These are phyloP conservation scores for Cymodocea nodosa DNA, from an alignment of 116 monocot genomes.

Conservation along the genomic window DNA sequence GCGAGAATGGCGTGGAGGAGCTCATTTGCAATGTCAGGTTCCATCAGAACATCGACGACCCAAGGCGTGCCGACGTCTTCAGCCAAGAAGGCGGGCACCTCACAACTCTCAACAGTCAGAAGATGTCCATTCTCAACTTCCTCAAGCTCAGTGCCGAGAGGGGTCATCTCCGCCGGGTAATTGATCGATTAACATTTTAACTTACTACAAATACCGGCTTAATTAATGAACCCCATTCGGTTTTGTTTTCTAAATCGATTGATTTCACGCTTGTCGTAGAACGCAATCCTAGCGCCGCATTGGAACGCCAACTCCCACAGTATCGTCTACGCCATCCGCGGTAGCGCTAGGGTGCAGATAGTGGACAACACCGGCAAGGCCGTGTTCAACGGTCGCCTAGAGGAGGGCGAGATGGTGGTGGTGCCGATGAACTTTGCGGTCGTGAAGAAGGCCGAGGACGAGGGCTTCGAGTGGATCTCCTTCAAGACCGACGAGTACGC, in stretches of 20 bases:
- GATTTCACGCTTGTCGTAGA: constrained; percentile 19
- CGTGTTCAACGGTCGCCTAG: constrained; percentile 26
- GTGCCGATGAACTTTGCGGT: constrained; percentile 44
- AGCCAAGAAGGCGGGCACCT: constrained; percentile 18
- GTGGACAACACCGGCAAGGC: constrained; percentile 21
- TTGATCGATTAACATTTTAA: too few species aligned
- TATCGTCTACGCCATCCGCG: constrained; percentile 30
- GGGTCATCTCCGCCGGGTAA: constrained; percentile 5
- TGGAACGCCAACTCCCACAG: constrained; percentile 59
- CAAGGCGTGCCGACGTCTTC: constrained; percentile 30
- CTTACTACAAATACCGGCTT: too few species aligned
- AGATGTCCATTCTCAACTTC: constrained; percentile 34
- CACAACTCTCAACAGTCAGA: constrained; percentile 47
- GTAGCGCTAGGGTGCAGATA: constrained; percentile 31
- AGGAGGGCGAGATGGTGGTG: constrained; percentile 33
- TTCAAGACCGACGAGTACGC: constrained; percentile 37
- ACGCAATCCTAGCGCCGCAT: constrained; percentile 33
- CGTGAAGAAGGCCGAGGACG: constrained; percentile 15
- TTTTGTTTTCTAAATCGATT: too few species aligned
- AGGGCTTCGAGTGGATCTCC: constrained; percentile 36
- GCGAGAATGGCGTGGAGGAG: constrained; percentile 37
- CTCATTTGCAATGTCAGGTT: constrained; percentile 25
- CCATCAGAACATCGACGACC: constrained; percentile 38
- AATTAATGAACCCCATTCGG: too few species aligned
- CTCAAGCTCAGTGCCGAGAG: constrained; percentile 29